Evolutionary conservation across 176 grass and related monocot genomes (phyloP).

Genomic region (maize (Zea mays)): DNA sequence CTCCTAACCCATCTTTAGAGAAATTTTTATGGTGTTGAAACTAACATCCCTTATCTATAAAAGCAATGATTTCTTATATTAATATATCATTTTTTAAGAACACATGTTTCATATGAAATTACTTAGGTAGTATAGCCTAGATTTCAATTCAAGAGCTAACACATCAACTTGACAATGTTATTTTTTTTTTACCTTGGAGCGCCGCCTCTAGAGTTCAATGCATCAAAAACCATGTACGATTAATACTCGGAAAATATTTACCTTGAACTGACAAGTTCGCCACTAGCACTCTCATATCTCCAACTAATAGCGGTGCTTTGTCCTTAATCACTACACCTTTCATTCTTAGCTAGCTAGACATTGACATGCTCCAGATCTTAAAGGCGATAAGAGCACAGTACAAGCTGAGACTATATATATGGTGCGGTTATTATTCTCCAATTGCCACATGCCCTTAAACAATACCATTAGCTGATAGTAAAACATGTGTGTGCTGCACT

Average conservation of each 20-base stretch:
- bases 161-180: neutral
- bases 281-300: no score
- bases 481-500: neutral
- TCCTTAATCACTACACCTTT: no score
- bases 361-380: constrained; percentile 8
- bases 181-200: neutral
- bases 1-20: no score
- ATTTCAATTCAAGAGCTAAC: neutral
- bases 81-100: neutral
- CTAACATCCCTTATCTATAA: neutral
- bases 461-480: neutral
- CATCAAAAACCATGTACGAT: neutral
- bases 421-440: neutral
- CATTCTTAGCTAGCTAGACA: neutral
- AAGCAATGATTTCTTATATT: neutral
- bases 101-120: neutral
- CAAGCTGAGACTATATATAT: neutral
- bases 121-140: neutral
- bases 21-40: neutral
- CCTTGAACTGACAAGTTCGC: no score
- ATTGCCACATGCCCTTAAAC: neutral
- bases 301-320: no score
- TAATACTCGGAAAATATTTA: no score
- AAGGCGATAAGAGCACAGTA: constrained; percentile 8
- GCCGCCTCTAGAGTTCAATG: neutral